phyloP scores from a whole-genome alignment of 2,329 filamentous ascomycete genomes.

The Monosporascus sp. region DNA sequence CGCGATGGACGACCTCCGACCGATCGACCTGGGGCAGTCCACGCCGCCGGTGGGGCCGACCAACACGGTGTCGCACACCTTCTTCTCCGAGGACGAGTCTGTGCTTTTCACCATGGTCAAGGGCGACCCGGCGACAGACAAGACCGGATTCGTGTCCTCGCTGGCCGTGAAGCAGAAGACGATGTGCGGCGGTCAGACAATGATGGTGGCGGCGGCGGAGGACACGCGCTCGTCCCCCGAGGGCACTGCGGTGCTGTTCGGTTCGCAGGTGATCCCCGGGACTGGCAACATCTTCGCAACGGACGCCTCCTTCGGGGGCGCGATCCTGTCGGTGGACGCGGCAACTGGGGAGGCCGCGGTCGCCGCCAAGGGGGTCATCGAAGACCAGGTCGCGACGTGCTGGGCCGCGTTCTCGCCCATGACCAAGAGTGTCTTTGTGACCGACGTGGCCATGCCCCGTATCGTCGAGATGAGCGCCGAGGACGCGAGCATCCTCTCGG shows the following conservation, averaged over 20 bases:
- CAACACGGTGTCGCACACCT: conserved; percentile 55
- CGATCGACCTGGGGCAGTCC: conserved; percentile 47
- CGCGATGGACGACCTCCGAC: conserved; percentile 38
- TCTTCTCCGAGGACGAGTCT: conserved; percentile 51
- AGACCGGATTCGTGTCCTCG: conserved; percentile 49
- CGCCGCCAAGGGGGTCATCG: conserved; percentile 35
- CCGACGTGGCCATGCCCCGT: conserved; percentile 46
- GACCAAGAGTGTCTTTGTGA: conserved; percentile 51
- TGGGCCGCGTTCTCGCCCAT: conserved; percentile 47
- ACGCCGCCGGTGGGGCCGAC: conserved; percentile 53
- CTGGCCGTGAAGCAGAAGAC: conserved; percentile 36
- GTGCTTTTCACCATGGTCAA: conserved; percentile 55
- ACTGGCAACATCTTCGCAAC: conserved; percentile 45
- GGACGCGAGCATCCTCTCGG: conserved; percentile 41
- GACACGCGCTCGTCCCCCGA: conserved; percentile 37
- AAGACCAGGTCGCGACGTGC: conserved; percentile 50
- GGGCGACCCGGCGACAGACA: conserved; percentile 49
- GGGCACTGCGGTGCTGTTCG: conserved; percentile 55
- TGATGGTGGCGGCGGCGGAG: conserved; percentile 14
- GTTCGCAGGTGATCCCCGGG: conserved; percentile 40
- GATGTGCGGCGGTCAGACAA: conserved; percentile 3
- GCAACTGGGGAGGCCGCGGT: conserved; percentile 26
- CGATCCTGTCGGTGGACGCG: conserved; percentile 39
- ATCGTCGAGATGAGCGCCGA: conserved; percentile 51
- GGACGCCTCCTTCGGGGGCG: conserved; percentile 53